Evolutionary conservation across 768 basidiomycete genomes (phyloP).

Genomic region (Pleurotus cornucopiae): DNA sequence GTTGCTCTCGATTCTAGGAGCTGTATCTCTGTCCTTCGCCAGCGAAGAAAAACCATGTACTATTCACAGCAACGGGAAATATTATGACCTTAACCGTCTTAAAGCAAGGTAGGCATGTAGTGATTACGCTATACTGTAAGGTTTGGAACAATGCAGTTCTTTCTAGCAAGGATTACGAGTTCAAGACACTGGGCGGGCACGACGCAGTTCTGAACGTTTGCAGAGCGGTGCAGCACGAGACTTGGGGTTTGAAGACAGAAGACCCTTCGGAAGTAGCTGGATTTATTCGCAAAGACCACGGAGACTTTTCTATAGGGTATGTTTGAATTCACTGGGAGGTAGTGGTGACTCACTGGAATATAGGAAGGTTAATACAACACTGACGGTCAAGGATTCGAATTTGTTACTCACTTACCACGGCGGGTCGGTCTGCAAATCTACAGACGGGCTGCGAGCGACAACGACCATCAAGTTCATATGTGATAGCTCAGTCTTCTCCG

Average conservation of each 20-base stretch:
- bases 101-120: conserved; percentile 42
- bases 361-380: conserved; percentile 62
- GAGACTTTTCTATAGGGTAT: conserved; percentile 74
- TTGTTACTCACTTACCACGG: conserved; percentile 54
- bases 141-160: conserved; percentile 9
- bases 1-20: background rate
- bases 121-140: conserved; percentile 7
- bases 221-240: conserved; percentile 47
- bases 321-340: conserved; percentile 7
- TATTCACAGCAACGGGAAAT: conserved; percentile 47
- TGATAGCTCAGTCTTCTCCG: conserved; percentile 56
- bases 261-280: conserved; percentile 54
- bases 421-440: conserved; percentile 48
- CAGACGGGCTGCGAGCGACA: conserved; percentile 44
- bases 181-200: conserved; percentile 43
- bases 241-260: conserved; percentile 54
- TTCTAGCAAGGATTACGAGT: conserved; percentile 60
- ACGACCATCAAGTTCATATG: conserved; percentile 77
- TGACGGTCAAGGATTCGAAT: conserved; percentile 49
- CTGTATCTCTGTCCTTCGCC: background rate
- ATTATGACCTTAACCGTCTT: conserved; percentile 65
- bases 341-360: background rate
- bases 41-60: conserved; percentile 62
- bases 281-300: conserved; percentile 54
- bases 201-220: conserved; percentile 63